Evolutionary conservation across 2,329 filamentous ascomycete species (phyloP).

Genomic region (Colletotrichum australisinense): DNA sequence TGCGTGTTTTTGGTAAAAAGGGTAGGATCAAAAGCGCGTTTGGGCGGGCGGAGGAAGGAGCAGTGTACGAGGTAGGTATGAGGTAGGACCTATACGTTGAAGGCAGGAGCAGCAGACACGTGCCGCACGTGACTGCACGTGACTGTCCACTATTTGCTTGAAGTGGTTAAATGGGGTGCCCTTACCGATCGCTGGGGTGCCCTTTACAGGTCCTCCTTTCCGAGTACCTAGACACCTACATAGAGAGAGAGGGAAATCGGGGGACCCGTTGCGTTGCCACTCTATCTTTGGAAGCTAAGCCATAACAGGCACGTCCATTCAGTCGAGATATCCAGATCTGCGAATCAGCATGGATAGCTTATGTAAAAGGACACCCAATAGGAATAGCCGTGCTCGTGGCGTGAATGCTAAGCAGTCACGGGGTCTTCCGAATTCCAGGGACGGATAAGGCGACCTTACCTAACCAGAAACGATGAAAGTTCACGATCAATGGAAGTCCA

Average conservation of each 20-base stretch:
- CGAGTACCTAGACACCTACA: no score
- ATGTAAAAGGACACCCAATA: slow-evolving; percentile 3
- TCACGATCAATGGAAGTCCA: neutral
- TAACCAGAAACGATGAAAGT: neutral
- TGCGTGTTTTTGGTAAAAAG: no score
- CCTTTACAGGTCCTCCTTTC: no score
- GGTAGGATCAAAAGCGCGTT: no score
- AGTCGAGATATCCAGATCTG: neutral
- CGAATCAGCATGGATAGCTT: neutral
- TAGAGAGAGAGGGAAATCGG: neutral
- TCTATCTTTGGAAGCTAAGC: slow-evolving; percentile 31
- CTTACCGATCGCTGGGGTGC: no score
- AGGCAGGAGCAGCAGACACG: no score
- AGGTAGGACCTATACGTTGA: no score
- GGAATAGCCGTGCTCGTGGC: neutral
- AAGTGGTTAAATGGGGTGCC: no score
- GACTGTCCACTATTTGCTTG: no score
- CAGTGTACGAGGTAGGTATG: no score
- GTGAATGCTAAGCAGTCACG: neutral
- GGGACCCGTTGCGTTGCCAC: slow-evolving; percentile 19
- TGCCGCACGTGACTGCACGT: no score
- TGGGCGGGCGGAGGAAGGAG: no score
- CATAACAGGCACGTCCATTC: slow-evolving; percentile 4
- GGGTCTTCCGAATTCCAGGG: neutral
- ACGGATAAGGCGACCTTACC: neutral